A percentile compares a stretch with the other conserved stretches of the same genome.
Evolutionary conservation across 345 rosid genomes (phyloP).

Genomic region (Gossypium rotundifolium): DNA sequence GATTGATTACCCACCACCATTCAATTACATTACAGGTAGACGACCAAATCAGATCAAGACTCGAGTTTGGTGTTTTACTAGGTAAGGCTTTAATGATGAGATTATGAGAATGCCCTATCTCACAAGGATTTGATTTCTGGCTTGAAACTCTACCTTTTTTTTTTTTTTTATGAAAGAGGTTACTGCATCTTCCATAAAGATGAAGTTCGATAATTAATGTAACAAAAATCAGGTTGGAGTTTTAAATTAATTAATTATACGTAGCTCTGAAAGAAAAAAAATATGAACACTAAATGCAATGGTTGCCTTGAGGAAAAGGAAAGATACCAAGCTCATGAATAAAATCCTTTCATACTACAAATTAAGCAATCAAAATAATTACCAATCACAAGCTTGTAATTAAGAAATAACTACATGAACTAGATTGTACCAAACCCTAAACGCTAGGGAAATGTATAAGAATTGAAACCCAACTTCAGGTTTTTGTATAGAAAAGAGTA

Average conservation of each 20-base stretch:
- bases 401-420: not conserved
- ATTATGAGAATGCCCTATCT: not conserved
- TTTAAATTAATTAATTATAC: not conserved
- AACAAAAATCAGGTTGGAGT: not conserved
- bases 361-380: not conserved
- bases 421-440: not conserved
- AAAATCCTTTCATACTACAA: not conserved
- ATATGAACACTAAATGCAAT: not conserved
- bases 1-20: not conserved
- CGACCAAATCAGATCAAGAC: not conserved
- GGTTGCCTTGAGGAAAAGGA: not conserved
- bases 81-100: not conserved
- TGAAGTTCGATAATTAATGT: not conserved
- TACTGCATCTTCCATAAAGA: not conserved
- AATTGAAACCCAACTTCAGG: slow-evolving; percentile 2
- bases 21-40: not conserved
- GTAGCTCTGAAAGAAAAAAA: not conserved
- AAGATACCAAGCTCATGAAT: not conserved
- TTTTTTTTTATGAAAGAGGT: not conserved
- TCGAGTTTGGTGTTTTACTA: not conserved
- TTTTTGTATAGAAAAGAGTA: not conserved
- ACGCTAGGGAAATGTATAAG: not conserved
- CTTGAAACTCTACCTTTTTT: not conserved
- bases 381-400: not conserved
- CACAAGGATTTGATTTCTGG: not conserved